Base-by-base conservation (phyloP, 2,329 filamentous ascomycete genomes). In the Colletotrichum sp. region DNA sequence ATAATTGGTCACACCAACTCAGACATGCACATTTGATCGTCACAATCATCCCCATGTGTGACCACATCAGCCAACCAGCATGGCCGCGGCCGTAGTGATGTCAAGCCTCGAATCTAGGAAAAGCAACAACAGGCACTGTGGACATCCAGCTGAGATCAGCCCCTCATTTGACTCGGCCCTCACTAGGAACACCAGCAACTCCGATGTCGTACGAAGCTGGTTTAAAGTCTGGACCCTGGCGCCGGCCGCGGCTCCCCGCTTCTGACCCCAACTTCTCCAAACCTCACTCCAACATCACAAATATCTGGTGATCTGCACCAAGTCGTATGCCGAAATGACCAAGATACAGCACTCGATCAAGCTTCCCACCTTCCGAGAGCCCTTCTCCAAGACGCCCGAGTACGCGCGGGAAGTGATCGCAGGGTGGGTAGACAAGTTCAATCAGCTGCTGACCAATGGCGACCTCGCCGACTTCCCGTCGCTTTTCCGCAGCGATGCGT, bases 401-500 rank as follows among this genome's bases (percentile, higher is more conserved):
- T 29, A 67, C 13, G 72, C 69, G 15, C 68, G 36, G 6, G 6
- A 9, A 3, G 67, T 75, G 27, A n/a, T 75, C 12, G 13, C 30
- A 25, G 39, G 22, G 6, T 75, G 72, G 72, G 29, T 25, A 13
- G 15, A 16, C 34, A 34, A 22, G 9, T 67, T 75, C 27, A 63
- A 72, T 3, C 25, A 19, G 19, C 13, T 32, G 9, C 30, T 75
- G 30, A 11, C n/a, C 49, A 55, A 15, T 22, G 16, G 8, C 8
- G 29, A 27, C 8, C 6, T 52, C 27, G 15, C 25, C 6, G 30
- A 22, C 4, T 22, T 72, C 13, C 25, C 49, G 6, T n/a, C 25
- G 2, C 11, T 90, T 3, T 88, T 91, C 61, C 79, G 79, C 16
- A 75, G 78, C 11, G 83, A 88, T 22, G 88, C 89, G 66, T 91